Evolutionary conservation across 495 filamentous ascomycete genomes (phyloP).

Genomic region (Podospora comata): DNA sequence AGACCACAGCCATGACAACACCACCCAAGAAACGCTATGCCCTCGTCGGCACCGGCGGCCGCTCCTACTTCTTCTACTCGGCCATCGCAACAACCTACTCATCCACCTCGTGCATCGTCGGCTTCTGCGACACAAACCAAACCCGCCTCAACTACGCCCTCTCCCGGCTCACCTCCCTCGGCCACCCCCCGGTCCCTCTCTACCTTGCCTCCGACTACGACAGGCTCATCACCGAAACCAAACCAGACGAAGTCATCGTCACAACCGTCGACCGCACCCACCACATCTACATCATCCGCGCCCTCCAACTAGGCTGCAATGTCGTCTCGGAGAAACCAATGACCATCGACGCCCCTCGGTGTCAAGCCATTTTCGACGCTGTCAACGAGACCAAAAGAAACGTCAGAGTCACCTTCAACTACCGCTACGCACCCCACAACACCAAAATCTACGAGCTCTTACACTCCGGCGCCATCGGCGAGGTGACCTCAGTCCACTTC

Average conservation of each 20-base stretch:
- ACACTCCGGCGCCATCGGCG: constrained; percentile 49
- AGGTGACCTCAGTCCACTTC: constrained; percentile 55
- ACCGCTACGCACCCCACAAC: constrained; percentile 52
- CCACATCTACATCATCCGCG: constrained; percentile 53
- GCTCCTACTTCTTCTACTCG: constrained; percentile 54
- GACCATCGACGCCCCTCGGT: constrained; percentile 53
- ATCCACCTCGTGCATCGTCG: constrained; percentile 48
- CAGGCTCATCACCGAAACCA: constrained; percentile 50
- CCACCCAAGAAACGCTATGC: constrained; percentile 38
- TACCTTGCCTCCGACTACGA: constrained; percentile 53
- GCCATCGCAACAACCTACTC: constrained; percentile 50
- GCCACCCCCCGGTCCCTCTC: constrained; percentile 44
- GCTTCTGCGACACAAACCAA: constrained; percentile 50
- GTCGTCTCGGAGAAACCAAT: constrained; percentile 61
- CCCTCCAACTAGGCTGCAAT: constrained; percentile 54
- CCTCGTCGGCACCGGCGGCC: constrained; percentile 45
- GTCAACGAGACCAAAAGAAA: constrained; percentile 37
- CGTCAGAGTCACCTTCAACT: constrained; percentile 51
- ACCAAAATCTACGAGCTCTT: constrained; percentile 50
- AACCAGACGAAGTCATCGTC: constrained; percentile 55
- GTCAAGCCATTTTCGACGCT: constrained; percentile 47
- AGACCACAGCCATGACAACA: constrained; percentile 8
- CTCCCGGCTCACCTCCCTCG: constrained; percentile 30
- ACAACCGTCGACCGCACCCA: constrained; percentile 60
- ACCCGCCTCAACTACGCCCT: constrained; percentile 47